phyloP scores from a whole-genome alignment of 306 rosid genomes.

The Prunus campanulata region DNA sequence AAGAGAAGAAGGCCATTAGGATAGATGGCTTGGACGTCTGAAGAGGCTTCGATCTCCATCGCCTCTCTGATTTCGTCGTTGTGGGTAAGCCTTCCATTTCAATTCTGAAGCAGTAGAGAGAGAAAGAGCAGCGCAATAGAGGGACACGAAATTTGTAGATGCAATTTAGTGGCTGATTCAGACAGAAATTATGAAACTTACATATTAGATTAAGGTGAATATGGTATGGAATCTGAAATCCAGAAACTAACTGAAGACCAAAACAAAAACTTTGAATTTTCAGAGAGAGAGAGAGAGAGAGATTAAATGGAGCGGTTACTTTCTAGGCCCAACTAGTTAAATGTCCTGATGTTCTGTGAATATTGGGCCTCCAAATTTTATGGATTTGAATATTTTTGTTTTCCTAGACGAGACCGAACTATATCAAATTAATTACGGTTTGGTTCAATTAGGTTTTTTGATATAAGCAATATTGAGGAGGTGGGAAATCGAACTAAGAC shows the following conservation, averaged over 20 bases:
- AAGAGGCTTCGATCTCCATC: conserved; percentile 74
- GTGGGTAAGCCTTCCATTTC: conserved; percentile 76
- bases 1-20: conserved; percentile 79
- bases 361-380: neutral
- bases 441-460: too few relatives aligned
- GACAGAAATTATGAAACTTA: neutral
- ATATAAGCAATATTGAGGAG: too few relatives aligned
- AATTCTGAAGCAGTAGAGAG: neutral
- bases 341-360: neutral
- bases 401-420: too few relatives aligned
- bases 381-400: neutral
- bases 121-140: neutral
- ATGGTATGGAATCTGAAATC: neutral
- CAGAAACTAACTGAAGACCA: neutral
- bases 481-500: too few relatives aligned
- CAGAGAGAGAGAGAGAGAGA: neutral
- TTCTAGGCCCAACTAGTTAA: neutral
- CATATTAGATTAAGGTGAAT: neutral
- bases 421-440: too few relatives aligned
- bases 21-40: conserved; percentile 75
- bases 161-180: neutral
- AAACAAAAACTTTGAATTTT: neutral
- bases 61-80: conserved; percentile 50
- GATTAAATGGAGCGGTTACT: neutral
- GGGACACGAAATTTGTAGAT: neutral